Conservation (phyloP, 768 basidiomycete genomes). For the Ramaria sp. region DNA sequence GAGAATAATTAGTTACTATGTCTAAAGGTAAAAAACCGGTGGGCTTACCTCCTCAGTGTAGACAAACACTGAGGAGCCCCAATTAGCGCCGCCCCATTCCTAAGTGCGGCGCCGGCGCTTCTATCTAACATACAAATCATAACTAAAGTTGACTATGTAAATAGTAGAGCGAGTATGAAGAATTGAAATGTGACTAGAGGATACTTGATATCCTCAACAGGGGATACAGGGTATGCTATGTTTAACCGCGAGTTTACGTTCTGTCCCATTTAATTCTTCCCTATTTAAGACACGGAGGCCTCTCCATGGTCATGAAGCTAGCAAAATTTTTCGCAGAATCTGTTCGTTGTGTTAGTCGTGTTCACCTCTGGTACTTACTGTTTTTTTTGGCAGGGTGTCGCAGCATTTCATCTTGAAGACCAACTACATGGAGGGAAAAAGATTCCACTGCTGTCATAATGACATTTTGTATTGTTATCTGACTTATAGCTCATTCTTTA, state of each 20-base stretch:
- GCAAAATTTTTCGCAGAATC: conserved; percentile 92
- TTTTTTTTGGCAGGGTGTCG: conserved; percentile 48
- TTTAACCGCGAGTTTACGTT: neutral
- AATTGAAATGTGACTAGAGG: no score
- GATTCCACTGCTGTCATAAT: conserved; percentile 22
- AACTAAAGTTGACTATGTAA: no score
- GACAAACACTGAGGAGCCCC: no score
- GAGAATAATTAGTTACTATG: no score
- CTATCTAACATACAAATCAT: no score
- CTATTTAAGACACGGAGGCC: conserved; percentile 66
- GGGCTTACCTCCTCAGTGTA: no score
- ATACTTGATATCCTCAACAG: no score
- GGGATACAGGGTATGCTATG: conserved; percentile 76
- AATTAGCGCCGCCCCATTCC: no score
- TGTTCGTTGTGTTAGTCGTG: conserved; percentile 21
- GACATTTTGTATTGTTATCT: neutral
- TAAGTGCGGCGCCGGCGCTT: no score
- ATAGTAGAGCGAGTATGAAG: no score
- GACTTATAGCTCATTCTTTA: neutral
- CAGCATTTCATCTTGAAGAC: conserved; percentile 89
- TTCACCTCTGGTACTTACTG: neutral
- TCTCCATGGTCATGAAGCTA: conserved; percentile 92
- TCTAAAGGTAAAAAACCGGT: no score
- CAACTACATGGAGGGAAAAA: conserved; percentile 94
- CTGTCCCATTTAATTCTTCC: neutral